phyloP scores from a whole-genome alignment of 148 eudicot species.

The Rheum nobile region DNA sequence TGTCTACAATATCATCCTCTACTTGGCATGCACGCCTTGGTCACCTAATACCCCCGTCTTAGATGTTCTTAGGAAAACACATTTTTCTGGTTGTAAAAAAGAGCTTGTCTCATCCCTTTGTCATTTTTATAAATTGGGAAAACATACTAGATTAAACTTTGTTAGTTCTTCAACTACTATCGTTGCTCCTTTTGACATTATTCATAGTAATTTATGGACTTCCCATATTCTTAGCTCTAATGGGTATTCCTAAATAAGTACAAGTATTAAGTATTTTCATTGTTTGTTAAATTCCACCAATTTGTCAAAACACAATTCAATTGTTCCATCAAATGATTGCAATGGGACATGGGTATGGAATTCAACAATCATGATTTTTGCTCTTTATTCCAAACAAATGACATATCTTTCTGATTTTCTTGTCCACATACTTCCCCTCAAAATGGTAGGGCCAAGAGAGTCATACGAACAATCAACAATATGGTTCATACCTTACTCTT shows the following conservation, averaged over 20 bases:
- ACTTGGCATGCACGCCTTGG: not conserved
- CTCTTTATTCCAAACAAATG: not conserved
- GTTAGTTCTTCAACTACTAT: not conserved
- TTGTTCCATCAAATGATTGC: slow-evolving; percentile 7
- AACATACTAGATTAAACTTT: not conserved
- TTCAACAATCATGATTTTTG: not conserved
- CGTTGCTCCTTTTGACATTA: not conserved
- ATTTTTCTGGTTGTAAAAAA: too few relatives aligned
- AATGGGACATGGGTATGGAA: slow-evolving; percentile 12
- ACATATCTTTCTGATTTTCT: not conserved
- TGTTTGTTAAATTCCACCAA: not conserved
- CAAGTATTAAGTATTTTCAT: too few relatives aligned
- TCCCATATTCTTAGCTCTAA: too few relatives aligned
- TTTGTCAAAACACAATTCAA: slow-evolving; percentile 10
- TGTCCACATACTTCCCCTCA: slow-evolving; percentile 4
- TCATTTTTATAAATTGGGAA: not conserved
- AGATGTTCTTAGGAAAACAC: not conserved
- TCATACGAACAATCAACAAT: slow-evolving; percentile 12
- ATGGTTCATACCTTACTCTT: slow-evolving; percentile 12
- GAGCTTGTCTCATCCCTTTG: too few relatives aligned
- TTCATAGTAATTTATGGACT: not conserved
- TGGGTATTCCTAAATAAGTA: too few relatives aligned
- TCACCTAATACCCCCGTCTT: not conserved
- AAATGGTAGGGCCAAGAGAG: slow-evolving; percentile 13
- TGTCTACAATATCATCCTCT: not conserved